These are phyloP conservation scores for Arabidopsis suecica DNA, from an alignment of 345 rosid species.

Conservation along the genomic window DNA sequence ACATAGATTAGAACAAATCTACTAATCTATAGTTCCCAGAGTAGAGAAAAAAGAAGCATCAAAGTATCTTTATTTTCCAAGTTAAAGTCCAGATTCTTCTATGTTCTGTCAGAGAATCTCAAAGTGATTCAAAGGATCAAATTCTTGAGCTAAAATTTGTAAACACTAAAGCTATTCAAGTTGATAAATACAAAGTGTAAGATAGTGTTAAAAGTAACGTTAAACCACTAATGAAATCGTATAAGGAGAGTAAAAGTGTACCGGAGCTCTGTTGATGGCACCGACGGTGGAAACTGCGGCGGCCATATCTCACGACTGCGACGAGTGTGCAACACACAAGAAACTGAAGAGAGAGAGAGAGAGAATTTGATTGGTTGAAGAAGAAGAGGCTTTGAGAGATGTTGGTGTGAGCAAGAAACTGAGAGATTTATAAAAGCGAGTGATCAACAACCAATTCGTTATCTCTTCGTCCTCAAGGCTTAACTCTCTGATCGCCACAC, in stretches of 20 bases:
- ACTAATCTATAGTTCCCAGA: neutral
- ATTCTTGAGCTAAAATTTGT: neutral
- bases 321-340: slow-evolving; percentile 32
- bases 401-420: slow-evolving; percentile 32
- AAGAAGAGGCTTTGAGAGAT: slow-evolving; percentile 28
- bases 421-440: slow-evolving; percentile 38
- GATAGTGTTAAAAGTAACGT: neutral
- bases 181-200: neutral
- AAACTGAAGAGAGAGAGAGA: slow-evolving; percentile 31
- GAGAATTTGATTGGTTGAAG: slow-evolving; percentile 9
- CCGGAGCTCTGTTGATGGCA: slow-evolving; percentile 76
- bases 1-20: neutral
- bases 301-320: slow-evolving; percentile 60
- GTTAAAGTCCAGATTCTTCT: slow-evolving; percentile 19
- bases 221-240: neutral
- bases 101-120: slow-evolving; percentile 31
- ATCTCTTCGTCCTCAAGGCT: slow-evolving; percentile 38
- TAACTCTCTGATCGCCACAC: slow-evolving; percentile 38
- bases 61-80: slow-evolving; percentile 6
- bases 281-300: slow-evolving; percentile 82
- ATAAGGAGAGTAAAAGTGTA: slow-evolving; percentile 34
- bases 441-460: slow-evolving; percentile 38
- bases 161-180: neutral
- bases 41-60: slow-evolving; percentile 7
- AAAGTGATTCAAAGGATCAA: slow-evolving; percentile 20